These are phyloP conservation scores for Licmophora abbreviata DNA, from an alignment of 108 stramenopile species.

Conservation along the genomic window DNA sequence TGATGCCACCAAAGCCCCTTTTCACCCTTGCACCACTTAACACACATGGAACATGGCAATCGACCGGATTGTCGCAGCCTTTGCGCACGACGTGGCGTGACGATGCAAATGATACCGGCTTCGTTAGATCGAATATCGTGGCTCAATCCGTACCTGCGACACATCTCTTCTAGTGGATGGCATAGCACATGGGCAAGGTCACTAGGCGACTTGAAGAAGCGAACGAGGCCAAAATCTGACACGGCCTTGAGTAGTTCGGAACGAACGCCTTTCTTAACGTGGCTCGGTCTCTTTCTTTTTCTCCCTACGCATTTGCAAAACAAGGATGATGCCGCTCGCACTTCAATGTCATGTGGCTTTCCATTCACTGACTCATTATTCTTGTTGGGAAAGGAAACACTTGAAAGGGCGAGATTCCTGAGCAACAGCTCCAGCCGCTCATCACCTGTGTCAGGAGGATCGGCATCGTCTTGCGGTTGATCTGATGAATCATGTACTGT, in stretches of 20 bases:
- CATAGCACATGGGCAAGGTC: conserved; percentile 39
- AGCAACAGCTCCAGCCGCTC: not conserved
- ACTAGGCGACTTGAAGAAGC: conserved; percentile 27
- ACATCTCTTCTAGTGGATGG: conserved; percentile 20
- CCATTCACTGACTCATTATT: conserved; percentile 13
- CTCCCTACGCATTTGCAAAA: conserved; percentile 30
- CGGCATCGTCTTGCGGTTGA: not conserved
- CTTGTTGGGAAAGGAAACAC: conserved; percentile 39
- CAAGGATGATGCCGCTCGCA: conserved; percentile 45
- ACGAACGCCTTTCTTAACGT: conserved; percentile 3
- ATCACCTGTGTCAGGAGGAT: not conserved
- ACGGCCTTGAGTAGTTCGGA: conserved; percentile 1
- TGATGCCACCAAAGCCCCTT: conserved; percentile 89
- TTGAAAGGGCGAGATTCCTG: conserved; percentile 12
- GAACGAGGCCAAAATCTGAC: conserved; percentile 53
- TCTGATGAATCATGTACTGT: not conserved
- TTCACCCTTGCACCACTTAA: conserved; percentile 71
- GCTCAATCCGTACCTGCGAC: conserved; percentile 10
- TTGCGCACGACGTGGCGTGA: conserved; percentile 31
- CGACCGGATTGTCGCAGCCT: conserved; percentile 30
- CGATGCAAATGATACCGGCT: conserved; percentile 61
- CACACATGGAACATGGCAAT: conserved; percentile 67
- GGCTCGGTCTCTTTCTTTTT: conserved; percentile 11
- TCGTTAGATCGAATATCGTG: conserved; percentile 43
- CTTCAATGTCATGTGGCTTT: conserved; percentile 64